A percentile compares a stretch with the other conserved stretches of the same genome.
Conservation (phyloP, 768 basidiomycete genomes). For the Pulveroboletus sp. region DNA sequence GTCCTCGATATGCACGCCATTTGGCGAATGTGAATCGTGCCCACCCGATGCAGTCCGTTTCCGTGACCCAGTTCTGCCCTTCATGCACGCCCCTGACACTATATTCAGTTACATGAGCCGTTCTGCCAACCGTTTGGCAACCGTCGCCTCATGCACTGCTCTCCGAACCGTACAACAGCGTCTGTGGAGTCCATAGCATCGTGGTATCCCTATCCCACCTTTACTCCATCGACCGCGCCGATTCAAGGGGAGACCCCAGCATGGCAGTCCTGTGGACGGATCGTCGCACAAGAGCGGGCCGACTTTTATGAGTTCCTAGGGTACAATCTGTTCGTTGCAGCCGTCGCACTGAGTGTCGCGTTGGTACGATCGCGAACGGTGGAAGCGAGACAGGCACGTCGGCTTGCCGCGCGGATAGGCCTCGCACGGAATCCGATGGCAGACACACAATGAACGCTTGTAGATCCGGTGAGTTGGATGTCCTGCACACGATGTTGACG, state of each 20-base stretch:
- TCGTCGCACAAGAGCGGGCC: slow-evolving; percentile 68
- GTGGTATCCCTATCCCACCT: slow-evolving; percentile 9
- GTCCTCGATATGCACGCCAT: slow-evolving; percentile 43
- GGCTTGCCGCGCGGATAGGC: slow-evolving; percentile 84
- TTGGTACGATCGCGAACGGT: slow-evolving; percentile 64
- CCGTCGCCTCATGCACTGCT: slow-evolving; percentile 82
- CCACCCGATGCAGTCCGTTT: slow-evolving; percentile 53
- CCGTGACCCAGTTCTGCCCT: neutral
- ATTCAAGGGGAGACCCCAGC: slow-evolving; percentile 61
- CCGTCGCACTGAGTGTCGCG: slow-evolving; percentile 59
- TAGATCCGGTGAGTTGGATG: slow-evolving; percentile 3
- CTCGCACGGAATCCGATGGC: slow-evolving; percentile 39
- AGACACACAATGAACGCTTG: slow-evolving; percentile 3
- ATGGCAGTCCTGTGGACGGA: slow-evolving; percentile 92
- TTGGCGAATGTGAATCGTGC: slow-evolving; percentile 59
- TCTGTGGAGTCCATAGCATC: slow-evolving; percentile 16
- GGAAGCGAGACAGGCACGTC: slow-evolving; percentile 69
- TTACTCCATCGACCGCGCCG: slow-evolving; percentile 8
- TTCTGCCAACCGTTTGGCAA: slow-evolving; percentile 97
- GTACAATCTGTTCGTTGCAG: slow-evolving; percentile 71
- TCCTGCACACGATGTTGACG: neutral
- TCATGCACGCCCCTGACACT: slow-evolving; percentile 3
- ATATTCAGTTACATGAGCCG: slow-evolving; percentile 69
- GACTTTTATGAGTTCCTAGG: slow-evolving; percentile 92
- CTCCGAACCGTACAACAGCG: slow-evolving; percentile 31